These are phyloP conservation scores for Medicago ruthenica DNA, from an alignment of 306 rosid genomes.

Conservation along the genomic window DNA sequence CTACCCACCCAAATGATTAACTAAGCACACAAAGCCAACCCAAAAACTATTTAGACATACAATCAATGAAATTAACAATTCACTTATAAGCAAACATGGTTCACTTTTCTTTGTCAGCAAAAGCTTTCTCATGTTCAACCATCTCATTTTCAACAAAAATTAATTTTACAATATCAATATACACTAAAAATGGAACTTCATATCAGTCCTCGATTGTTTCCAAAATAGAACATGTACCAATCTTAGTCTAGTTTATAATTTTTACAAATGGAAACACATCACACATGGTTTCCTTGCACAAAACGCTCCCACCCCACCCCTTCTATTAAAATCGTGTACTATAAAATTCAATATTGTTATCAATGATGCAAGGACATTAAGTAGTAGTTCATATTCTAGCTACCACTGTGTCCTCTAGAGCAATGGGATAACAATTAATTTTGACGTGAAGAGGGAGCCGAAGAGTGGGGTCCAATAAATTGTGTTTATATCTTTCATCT, in stretches of 20 bases:
- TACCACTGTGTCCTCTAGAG: background rate
- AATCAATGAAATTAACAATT: no score
- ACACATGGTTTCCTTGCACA: background rate
- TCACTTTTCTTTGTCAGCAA: no score
- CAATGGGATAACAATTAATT: slow-evolving; percentile 3
- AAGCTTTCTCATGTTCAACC: no score
- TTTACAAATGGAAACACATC: background rate
- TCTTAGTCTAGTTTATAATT: background rate
- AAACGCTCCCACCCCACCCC: slow-evolving; percentile 3
- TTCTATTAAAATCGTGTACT: background rate
- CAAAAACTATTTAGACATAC: no score
- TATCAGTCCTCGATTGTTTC: background rate
- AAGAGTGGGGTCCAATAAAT: background rate
- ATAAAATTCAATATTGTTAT: background rate
- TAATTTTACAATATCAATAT: no score
- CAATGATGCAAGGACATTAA: background rate
- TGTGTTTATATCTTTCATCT: background rate
- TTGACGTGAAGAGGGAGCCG: background rate
- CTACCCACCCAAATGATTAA: no score
- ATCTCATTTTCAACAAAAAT: no score
- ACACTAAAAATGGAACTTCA: no score
- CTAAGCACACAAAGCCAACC: no score
- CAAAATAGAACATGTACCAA: background rate
- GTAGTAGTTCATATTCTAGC: background rate
- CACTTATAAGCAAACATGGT: no score